Evolutionary conservation across 2,329 filamentous ascomycete species (phyloP).

Genomic region (Aschersonia sp.): DNA sequence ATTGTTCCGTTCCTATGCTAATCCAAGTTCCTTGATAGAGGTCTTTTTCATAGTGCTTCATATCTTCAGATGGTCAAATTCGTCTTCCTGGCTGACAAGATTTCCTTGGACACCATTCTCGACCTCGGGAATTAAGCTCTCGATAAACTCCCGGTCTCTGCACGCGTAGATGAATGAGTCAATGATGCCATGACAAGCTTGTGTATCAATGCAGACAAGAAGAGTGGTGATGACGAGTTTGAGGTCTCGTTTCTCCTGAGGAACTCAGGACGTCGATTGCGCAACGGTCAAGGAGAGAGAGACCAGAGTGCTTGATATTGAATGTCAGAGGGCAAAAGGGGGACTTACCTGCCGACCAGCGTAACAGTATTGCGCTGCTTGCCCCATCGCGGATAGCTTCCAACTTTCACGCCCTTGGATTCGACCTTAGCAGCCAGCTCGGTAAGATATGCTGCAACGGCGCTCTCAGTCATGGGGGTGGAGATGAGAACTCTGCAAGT

Average conservation of each 20-base stretch:
- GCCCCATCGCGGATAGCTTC: constrained; percentile 88
- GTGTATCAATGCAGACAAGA: too few relatives aligned
- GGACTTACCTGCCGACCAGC: constrained; percentile 48
- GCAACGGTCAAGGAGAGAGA: background rate
- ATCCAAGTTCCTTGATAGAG: too few relatives aligned
- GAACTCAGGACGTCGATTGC: background rate
- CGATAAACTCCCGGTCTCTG: constrained; percentile 60
- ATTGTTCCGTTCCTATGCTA: too few relatives aligned
- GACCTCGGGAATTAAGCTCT: constrained; percentile 65
- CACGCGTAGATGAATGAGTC: background rate
- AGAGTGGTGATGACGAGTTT: too few relatives aligned
- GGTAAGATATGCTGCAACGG: constrained; percentile 69
- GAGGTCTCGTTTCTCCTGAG: too few relatives aligned
- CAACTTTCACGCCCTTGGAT: constrained; percentile 73
- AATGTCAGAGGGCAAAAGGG: background rate
- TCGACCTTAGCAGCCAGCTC: constrained; percentile 61
- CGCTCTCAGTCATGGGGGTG: constrained; percentile 77
- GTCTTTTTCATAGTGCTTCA: background rate
- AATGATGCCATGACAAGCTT: background rate
- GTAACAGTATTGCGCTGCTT: constrained; percentile 82
- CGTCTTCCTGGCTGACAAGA: constrained; percentile 55
- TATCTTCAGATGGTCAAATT: constrained; percentile 36
- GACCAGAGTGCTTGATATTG: too few relatives aligned
- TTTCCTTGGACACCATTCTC: constrained; percentile 60
- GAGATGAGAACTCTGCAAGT: constrained; percentile 68